A percentile compares a stretch with the other conserved stretches of the same genome.
Conservation (phyloP, 306 rosid genomes). For the Rosa lucieae region DNA sequence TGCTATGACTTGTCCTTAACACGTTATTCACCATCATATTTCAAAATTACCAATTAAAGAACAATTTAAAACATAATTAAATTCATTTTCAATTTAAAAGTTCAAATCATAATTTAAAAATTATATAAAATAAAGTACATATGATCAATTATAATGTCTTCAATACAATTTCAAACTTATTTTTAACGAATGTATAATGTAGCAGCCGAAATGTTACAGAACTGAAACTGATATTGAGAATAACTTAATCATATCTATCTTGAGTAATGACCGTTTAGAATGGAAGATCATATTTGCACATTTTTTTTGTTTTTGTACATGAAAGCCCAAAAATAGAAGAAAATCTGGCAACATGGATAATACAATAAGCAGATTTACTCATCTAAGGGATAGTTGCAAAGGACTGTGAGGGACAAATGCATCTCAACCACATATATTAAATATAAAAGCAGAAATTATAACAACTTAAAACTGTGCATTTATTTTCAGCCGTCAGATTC, state of each 20-base stretch:
- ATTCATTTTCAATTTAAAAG: not conserved
- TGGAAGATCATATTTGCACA: not conserved
- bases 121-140: too few relatives aligned
- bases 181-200: not conserved
- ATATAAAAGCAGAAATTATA: too few relatives aligned
- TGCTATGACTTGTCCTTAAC: slow-evolving; percentile 1
- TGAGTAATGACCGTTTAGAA: not conserved
- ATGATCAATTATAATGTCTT: not conserved
- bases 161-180: not conserved
- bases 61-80: not conserved
- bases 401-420: too few relatives aligned
- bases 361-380: too few relatives aligned
- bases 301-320: not conserved
- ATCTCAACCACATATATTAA: too few relatives aligned
- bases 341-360: not conserved
- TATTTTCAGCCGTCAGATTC: too few relatives aligned
- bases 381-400: too few relatives aligned
- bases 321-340: not conserved
- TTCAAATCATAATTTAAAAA: not conserved
- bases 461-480: too few relatives aligned
- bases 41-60: not conserved
- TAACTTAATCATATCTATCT: too few relatives aligned
- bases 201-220: not conserved
- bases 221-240: too few relatives aligned
- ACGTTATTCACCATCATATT: not conserved